phyloP scores from a whole-genome alignment of 805 yeast genomes.

The Spathaspora arborariae region DNA sequence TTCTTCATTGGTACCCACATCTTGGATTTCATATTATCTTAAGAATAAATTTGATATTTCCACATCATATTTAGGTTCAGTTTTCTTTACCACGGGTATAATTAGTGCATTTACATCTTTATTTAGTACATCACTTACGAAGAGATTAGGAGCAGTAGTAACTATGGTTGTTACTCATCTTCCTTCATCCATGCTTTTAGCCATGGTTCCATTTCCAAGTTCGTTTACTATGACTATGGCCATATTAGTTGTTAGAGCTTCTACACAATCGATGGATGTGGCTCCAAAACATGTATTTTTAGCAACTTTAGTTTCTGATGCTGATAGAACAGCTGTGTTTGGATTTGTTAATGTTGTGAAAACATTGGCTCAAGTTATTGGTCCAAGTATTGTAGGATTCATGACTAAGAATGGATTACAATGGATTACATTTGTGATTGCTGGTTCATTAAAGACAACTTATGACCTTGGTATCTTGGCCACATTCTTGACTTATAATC shows the following conservation, averaged over 20 bases:
- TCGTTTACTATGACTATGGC: conserved; percentile 27
- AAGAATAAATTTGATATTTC: conserved; percentile 31
- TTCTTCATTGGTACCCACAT: conserved; percentile 39
- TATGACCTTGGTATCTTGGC: conserved; percentile 40
- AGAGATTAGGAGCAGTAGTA: conserved; percentile 40
- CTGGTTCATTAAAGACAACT: conserved; percentile 35
- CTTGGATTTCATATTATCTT: conserved; percentile 46
- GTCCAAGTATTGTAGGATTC: conserved; percentile 41
- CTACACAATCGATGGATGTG: conserved; percentile 45
- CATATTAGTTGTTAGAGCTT: conserved; percentile 31
- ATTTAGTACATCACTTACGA: conserved; percentile 41
- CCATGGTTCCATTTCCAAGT: conserved; percentile 36
- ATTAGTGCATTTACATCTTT: conserved; percentile 38
- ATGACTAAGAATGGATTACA: conserved; percentile 32
- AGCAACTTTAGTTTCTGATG: conserved; percentile 36
- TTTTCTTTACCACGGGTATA: conserved; percentile 37
- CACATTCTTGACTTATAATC: conserved; percentile 23
- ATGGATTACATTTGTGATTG: conserved; percentile 40
- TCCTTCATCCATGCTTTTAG: conserved; percentile 38
- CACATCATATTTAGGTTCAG: conserved; percentile 34
- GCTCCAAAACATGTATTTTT: conserved; percentile 47
- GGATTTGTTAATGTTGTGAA: conserved; percentile 44
- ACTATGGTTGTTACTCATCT: conserved; percentile 45
- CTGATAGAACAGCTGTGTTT: conserved; percentile 41
- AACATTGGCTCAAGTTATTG: conserved; percentile 38